A percentile compares a stretch with the other conserved stretches of the same genome.
Evolutionary conservation across 2,329 filamentous ascomycete species (phyloP).

Genomic region (Verticillium albo-atrum): DNA sequence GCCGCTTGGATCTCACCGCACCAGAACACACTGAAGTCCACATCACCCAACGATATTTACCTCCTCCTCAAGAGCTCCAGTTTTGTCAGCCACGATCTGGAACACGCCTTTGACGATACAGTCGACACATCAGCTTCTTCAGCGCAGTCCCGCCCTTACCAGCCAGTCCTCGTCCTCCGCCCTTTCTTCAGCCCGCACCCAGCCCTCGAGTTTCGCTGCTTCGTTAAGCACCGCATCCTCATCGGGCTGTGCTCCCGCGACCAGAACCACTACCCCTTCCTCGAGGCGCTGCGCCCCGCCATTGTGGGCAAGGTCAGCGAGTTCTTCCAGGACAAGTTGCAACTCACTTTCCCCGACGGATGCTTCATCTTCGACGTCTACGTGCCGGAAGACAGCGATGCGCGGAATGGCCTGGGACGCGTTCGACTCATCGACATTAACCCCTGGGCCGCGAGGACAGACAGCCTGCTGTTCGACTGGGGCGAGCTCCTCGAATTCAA

Average conservation of each 20-base stretch:
- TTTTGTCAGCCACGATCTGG: slow-evolving; percentile 90
- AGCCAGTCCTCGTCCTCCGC: slow-evolving; percentile 78
- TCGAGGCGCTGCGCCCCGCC: slow-evolving; percentile 57
- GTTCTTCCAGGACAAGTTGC: slow-evolving; percentile 73
- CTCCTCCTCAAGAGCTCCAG: slow-evolving; percentile 90
- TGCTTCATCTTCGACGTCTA: slow-evolving; percentile 93
- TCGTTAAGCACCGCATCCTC: slow-evolving; percentile 77
- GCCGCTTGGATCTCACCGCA: slow-evolving; percentile 84
- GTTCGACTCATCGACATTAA: slow-evolving; percentile 93
- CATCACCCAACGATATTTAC: slow-evolving; percentile 85
- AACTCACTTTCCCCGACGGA: slow-evolving; percentile 75
- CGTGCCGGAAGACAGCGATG: slow-evolving; percentile 60
- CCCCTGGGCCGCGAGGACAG: slow-evolving; percentile 86
- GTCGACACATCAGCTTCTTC: slow-evolving; percentile 46
- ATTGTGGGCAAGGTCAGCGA: slow-evolving; percentile 65
- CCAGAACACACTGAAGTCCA: slow-evolving; percentile 88
- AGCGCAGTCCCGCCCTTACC: slow-evolving; percentile 45
- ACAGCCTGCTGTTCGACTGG: slow-evolving; percentile 88
- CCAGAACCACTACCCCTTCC: slow-evolving; percentile 83
- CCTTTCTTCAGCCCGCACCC: slow-evolving; percentile 88
- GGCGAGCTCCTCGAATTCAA: slow-evolving; percentile 73
- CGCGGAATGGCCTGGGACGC: slow-evolving; percentile 59
- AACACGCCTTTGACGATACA: slow-evolving; percentile 82
- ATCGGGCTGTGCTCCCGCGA: slow-evolving; percentile 86
- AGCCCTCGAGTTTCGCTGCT: slow-evolving; percentile 90